Percentiles rank a stretch among this genome's conserved stretches.
These are phyloP conservation scores for Thelonectria discophora DNA, from an alignment of 2,329 filamentous ascomycete species.

Conservation along the genomic window DNA sequence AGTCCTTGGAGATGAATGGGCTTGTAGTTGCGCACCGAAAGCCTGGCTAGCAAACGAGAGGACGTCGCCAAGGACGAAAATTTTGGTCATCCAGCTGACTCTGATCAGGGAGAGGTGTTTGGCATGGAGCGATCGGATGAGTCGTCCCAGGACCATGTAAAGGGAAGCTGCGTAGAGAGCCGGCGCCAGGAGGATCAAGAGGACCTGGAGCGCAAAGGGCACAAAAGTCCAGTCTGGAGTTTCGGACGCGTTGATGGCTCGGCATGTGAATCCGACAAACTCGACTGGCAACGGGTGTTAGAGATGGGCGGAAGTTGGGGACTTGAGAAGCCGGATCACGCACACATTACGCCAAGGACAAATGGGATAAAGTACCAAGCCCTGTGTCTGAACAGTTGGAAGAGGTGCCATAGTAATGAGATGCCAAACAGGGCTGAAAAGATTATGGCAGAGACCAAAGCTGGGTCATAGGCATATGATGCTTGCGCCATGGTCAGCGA, in stretches of 20 bases:
- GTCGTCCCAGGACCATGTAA: slow-evolving; percentile 55
- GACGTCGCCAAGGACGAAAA: slow-evolving; percentile 46
- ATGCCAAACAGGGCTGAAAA: slow-evolving; percentile 3
- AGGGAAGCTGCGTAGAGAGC: slow-evolving; percentile 56
- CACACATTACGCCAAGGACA: slow-evolving; percentile 8
- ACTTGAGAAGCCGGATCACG: background rate
- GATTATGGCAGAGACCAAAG: background rate
- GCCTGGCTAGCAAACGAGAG: slow-evolving; percentile 44
- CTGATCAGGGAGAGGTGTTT: slow-evolving; percentile 34
- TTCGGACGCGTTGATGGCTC: slow-evolving; percentile 45
- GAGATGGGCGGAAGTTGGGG: background rate
- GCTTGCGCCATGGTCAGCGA: background rate
- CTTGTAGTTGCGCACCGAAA: slow-evolving; percentile 23
- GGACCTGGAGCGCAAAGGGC: slow-evolving; percentile 52
- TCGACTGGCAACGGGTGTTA: slow-evolving; percentile 39
- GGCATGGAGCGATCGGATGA: slow-evolving; percentile 43
- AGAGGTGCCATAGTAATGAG: background rate
- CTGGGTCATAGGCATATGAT: slow-evolving; percentile 9
- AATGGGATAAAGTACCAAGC: slow-evolving; percentile 9
- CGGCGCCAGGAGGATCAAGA: slow-evolving; percentile 52
- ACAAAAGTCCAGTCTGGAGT: slow-evolving; percentile 43
- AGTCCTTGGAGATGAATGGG: background rate
- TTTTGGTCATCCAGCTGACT: slow-evolving; percentile 40
- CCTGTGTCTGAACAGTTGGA: background rate
- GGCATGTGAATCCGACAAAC: slow-evolving; percentile 50